Percentiles rank a stretch among this genome's conserved stretches.
phyloP scores from a whole-genome alignment of 2,329 filamentous ascomycete genomes.

The Aspergillus felis region DNA sequence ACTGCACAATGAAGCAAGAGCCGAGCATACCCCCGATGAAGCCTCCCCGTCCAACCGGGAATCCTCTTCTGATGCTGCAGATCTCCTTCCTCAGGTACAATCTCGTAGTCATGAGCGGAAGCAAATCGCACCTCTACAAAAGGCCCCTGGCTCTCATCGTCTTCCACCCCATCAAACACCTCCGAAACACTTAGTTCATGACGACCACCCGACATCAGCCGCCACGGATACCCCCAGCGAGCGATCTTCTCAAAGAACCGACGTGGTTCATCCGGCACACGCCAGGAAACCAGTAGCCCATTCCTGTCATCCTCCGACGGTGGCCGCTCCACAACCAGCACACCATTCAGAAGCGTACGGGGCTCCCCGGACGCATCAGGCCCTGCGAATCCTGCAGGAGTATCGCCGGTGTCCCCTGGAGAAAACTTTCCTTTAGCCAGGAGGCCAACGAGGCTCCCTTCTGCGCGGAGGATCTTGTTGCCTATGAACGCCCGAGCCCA shows the following conservation, averaged over 20 bases:
- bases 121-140: constrained; percentile 26
- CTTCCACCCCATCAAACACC: constrained; percentile 14
- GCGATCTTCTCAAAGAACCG: constrained; percentile 24
- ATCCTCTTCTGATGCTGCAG: constrained; percentile 20
- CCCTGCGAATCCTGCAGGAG: constrained; percentile 7
- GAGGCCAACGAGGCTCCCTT: constrained; percentile 17
- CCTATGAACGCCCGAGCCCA: constrained; percentile 22
- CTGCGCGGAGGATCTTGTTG: constrained; percentile 11
- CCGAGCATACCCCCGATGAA: constrained; percentile 26
- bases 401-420: constrained; percentile 18
- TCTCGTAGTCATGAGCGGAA: constrained; percentile 25
- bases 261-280: constrained; percentile 14
- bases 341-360: constrained; percentile 18
- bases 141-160: neutral
- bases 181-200: constrained; percentile 25
- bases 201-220: constrained; percentile 21
- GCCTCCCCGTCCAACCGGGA: constrained; percentile 17
- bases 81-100: constrained; percentile 16
- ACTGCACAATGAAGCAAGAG: constrained; percentile 22
- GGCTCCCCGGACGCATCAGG: constrained; percentile 1
- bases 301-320: constrained; percentile 8
- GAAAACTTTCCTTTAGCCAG: constrained; percentile 3
- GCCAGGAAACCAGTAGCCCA: constrained; percentile 20
- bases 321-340: constrained; percentile 13
- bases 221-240: constrained; percentile 28